Evolutionary conservation across 2,329 filamentous ascomycete genomes (phyloP).

Genomic region (Hymenoscyphus fraxineus): DNA sequence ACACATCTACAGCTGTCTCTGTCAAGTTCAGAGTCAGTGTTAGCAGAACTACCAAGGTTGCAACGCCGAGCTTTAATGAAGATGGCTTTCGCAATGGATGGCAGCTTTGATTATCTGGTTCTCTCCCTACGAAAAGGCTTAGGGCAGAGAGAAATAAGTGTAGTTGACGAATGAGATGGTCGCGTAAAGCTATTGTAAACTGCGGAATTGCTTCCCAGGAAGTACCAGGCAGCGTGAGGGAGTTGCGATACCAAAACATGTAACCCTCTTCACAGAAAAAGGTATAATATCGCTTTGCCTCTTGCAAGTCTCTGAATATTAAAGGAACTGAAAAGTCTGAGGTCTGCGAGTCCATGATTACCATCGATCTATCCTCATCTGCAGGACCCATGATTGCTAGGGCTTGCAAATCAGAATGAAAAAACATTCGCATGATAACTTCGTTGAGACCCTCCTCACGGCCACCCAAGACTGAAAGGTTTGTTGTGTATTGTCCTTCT

Average conservation of each 20-base stretch:
- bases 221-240: constrained; percentile 13
- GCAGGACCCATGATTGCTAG: constrained; percentile 19
- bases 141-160: constrained; percentile 14
- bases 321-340: constrained; percentile 45
- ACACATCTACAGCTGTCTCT: constrained; percentile 17
- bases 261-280: constrained; percentile 39
- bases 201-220: constrained; percentile 35
- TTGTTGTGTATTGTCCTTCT: constrained; percentile 7
- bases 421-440: constrained; percentile 59
- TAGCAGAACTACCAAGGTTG: constrained; percentile 14
- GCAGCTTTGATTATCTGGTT: constrained; percentile 43
- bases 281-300: constrained; percentile 24
- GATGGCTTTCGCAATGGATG: constrained; percentile 20
- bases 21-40: constrained; percentile 15
- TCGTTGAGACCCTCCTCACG: constrained; percentile 44
- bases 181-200: constrained; percentile 10
- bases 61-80: constrained; percentile 16
- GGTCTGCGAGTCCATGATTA: constrained; percentile 59
- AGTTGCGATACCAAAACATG: constrained; percentile 32
- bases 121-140: constrained; percentile 44
- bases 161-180: constrained; percentile 19
- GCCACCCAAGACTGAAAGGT: constrained; percentile 33
- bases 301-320: constrained; percentile 35
- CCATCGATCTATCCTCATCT: constrained; percentile 59
- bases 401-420: constrained; percentile 51